Percentiles rank a stretch among this genome's conserved stretches.
phyloP scores from a whole-genome alignment of 73 alveolate genomes.

The Tetrahymena borealis region DNA sequence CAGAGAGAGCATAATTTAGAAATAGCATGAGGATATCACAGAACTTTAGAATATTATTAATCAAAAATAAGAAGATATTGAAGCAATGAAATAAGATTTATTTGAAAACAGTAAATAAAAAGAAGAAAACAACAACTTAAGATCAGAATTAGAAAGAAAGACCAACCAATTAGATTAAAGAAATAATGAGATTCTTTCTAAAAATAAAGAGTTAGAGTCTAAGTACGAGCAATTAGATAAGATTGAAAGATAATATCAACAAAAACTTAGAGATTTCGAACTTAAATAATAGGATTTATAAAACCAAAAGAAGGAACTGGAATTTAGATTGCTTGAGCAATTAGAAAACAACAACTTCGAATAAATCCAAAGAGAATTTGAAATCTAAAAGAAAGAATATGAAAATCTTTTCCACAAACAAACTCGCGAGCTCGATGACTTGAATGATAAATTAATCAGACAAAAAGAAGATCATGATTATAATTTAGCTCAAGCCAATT shows the following conservation, averaged over 20 bases:
- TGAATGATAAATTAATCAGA: neutral
- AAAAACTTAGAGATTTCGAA: neutral
- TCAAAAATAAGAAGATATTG: neutral
- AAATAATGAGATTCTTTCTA: neutral
- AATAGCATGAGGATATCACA: neutral
- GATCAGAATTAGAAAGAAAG: neutral
- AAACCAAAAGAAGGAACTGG: neutral
- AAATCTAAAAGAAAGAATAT: neutral
- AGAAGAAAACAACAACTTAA: neutral
- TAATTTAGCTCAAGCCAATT: neutral
- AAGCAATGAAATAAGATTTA: neutral
- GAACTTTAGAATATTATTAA: neutral
- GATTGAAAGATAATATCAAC: neutral
- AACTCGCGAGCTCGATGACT: neutral
- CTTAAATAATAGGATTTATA: neutral
- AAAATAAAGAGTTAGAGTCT: neutral
- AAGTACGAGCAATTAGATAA: neutral
- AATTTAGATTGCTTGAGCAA: neutral
- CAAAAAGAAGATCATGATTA: neutral
- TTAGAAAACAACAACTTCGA: neutral
- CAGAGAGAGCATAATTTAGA: neutral
- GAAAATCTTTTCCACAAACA: neutral
- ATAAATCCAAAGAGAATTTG: neutral
- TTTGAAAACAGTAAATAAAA: neutral
- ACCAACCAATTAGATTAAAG: neutral